These are phyloP conservation scores for Sclerotinia subarctica DNA, from an alignment of 2,329 filamentous ascomycete species.

Conservation along the genomic window DNA sequence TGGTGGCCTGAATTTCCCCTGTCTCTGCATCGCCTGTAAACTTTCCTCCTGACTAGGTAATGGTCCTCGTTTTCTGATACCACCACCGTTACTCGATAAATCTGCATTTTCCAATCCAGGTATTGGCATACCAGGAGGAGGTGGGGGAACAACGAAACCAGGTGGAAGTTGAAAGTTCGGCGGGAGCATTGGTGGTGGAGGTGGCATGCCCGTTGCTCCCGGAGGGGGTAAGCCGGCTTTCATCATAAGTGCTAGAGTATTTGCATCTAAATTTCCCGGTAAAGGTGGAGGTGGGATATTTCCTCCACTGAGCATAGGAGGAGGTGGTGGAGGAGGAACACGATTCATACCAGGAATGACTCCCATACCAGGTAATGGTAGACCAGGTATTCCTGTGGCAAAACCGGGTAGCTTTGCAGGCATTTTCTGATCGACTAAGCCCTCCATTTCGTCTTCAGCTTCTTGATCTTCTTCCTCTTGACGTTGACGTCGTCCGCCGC, in stretches of 20 bases:
- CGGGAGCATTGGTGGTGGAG: constrained; percentile 45
- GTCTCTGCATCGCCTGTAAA: constrained; percentile 70
- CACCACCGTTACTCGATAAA: constrained; percentile 35
- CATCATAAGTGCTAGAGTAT: constrained; percentile 41
- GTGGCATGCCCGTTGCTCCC: constrained; percentile 41
- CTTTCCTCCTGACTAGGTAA: constrained; percentile 83
- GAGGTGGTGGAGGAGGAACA: constrained; percentile 40
- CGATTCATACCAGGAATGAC: constrained; percentile 48
- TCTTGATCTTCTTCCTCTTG: constrained; percentile 94
- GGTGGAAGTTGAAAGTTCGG: constrained; percentile 38
- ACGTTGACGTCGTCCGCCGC: constrained; percentile 71
- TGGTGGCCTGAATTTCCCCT: constrained; percentile 56
- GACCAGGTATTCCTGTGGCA: constrained; percentile 49
- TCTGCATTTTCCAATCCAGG: constrained; percentile 36
- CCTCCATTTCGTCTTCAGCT: constrained; percentile 87
- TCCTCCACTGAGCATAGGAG: constrained; percentile 33
- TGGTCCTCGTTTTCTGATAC: constrained; percentile 60
- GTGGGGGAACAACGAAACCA: constrained; percentile 39
- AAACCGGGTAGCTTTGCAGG: constrained; percentile 59
- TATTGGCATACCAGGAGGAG: constrained; percentile 41
- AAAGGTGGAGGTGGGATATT: constrained; percentile 20
- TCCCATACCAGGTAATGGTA: constrained; percentile 36
- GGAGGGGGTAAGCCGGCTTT: constrained; percentile 62
- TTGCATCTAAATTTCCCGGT: constrained; percentile 17
- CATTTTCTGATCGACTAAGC: constrained; percentile 86